Conservation (phyloP, 495 filamentous ascomycete genomes). For the Hyaloscypha variabilis region DNA sequence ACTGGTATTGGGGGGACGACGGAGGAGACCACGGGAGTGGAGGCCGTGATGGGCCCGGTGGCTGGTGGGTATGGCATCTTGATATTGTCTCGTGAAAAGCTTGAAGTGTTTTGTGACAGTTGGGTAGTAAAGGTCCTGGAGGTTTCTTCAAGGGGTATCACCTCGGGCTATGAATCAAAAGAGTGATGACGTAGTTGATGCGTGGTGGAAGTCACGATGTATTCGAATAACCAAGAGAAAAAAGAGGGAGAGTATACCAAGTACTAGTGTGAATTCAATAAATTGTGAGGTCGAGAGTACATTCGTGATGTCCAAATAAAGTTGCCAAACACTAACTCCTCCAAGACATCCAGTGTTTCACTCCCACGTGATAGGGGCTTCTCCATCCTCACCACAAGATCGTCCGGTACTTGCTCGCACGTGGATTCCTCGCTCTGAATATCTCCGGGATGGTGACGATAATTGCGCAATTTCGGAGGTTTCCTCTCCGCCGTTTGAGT, state of each 20-base stretch:
- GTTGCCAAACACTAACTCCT: neutral
- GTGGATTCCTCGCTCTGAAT: neutral
- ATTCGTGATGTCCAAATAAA: neutral
- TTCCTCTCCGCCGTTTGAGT: neutral
- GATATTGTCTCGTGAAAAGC: neutral
- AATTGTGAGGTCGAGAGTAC: neutral
- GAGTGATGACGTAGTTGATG: slow-evolving; percentile 5
- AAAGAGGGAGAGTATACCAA: neutral
- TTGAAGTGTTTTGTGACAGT: neutral
- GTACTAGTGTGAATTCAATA: neutral
- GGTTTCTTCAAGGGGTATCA: too few species aligned
- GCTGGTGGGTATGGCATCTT: slow-evolving; percentile 17
- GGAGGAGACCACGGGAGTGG: slow-evolving; percentile 10
- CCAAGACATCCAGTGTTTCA: neutral
- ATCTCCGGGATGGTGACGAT: neutral
- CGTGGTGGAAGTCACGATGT: neutral
- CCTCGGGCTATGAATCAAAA: neutral
- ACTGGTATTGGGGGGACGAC: slow-evolving; percentile 11
- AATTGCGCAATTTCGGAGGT: neutral
- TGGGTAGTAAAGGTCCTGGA: too few species aligned
- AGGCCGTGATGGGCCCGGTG: neutral
- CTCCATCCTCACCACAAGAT: neutral
- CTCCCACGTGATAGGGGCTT: neutral
- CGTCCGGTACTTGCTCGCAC: neutral
- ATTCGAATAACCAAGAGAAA: neutral